Conservation (phyloP, 2,329 filamentous ascomycete genomes). For the Fusarium sp. region DNA sequence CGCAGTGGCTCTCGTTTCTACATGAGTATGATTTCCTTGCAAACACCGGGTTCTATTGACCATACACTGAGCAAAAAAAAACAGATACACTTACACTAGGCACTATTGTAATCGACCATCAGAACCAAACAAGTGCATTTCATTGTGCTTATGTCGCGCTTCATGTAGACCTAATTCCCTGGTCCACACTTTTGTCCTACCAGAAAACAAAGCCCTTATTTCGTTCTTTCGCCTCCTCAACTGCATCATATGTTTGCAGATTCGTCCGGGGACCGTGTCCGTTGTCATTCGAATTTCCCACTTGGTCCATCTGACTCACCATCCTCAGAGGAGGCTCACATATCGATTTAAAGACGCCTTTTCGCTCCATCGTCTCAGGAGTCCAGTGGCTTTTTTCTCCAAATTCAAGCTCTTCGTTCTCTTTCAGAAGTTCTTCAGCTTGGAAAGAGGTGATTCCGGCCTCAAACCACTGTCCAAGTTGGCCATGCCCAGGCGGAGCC, state of each 20-base stretch:
- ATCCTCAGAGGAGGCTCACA: conserved; percentile 45
- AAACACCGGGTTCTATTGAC: neutral
- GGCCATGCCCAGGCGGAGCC: conserved; percentile 6
- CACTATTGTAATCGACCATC: neutral
- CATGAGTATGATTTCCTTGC: neutral
- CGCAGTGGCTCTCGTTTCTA: too few relatives aligned
- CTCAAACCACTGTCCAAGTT: conserved; percentile 44
- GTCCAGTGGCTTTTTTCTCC: conserved; percentile 44
- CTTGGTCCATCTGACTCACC: conserved; percentile 46
- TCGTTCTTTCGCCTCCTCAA: conserved; percentile 9
- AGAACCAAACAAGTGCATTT: too few relatives aligned
- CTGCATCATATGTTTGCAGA: conserved; percentile 9
- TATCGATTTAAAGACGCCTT: conserved; percentile 41
- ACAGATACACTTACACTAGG: neutral
- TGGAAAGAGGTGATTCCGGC: conserved; percentile 41
- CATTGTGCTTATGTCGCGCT: neutral
- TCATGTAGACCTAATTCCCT: neutral
- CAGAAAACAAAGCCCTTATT: conserved; percentile 26
- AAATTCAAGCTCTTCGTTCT: conserved; percentile 43
- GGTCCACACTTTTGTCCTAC: conserved; percentile 7
- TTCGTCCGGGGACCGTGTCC: conserved; percentile 20
- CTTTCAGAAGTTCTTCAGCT: conserved; percentile 29
- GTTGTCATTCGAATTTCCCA: conserved; percentile 46
- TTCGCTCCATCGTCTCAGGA: conserved; percentile 29
- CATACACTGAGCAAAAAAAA: neutral